A percentile compares a stretch with the other conserved stretches of the same genome.
These are phyloP conservation scores for Moesziomyces parantarcticus DNA, from an alignment of 1,284 basidiomycete species.

Conservation along the genomic window DNA sequence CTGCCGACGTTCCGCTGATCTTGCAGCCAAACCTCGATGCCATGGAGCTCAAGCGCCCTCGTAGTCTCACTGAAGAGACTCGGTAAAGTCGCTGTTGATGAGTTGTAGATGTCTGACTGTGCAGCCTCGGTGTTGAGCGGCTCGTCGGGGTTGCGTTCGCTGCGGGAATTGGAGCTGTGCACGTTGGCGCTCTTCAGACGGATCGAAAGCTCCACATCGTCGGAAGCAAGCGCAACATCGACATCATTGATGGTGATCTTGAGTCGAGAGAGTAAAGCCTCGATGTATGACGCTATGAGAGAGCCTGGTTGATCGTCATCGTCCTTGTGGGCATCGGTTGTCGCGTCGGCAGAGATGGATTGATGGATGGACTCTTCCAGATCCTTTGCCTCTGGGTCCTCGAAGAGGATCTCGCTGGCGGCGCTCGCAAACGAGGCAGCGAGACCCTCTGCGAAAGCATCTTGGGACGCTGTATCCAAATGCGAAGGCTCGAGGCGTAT, in stretches of 20 bases:
- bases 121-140: background rate
- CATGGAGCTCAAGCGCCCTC: constrained; percentile 21
- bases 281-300: constrained; percentile 47
- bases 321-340: constrained; percentile 4
- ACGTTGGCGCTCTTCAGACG: constrained; percentile 18
- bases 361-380: constrained; percentile 53
- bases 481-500: constrained; percentile 5
- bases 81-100: constrained; percentile 7
- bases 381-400: constrained; percentile 43
- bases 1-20: constrained; percentile 5
- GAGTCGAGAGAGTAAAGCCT: constrained; percentile 50
- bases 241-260: constrained; percentile 38
- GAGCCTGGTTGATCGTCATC: constrained; percentile 18
- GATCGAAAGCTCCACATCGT: constrained; percentile 25
- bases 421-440: constrained; percentile 44
- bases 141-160: constrained; percentile 7
- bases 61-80: constrained; percentile 26
- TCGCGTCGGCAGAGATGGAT: constrained; percentile 33
- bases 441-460: constrained; percentile 5
- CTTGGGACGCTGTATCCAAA: background rate
- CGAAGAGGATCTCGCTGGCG: constrained; percentile 43
- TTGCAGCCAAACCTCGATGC: constrained; percentile 23
- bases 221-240: constrained; percentile 20
- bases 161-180: constrained; percentile 32
- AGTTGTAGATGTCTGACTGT: background rate